Conservation (phyloP, 108 stramenopile genomes). For the Cylindrotheca closterium region DNA sequence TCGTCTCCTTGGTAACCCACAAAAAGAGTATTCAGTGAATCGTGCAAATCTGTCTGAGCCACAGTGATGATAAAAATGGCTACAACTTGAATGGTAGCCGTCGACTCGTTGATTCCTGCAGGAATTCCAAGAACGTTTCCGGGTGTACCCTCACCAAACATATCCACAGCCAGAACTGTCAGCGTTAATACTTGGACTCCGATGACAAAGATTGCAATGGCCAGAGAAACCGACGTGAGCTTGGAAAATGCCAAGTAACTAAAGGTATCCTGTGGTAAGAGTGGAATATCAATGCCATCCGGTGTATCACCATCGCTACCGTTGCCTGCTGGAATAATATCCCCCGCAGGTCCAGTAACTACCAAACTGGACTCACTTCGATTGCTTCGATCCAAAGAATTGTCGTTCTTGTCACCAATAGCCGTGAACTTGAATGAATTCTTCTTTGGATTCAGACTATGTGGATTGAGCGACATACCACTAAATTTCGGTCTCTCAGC, state of each 20-base stretch:
- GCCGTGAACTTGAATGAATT: too few relatives aligned
- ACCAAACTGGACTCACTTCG: too few relatives aligned
- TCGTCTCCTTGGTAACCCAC: neutral
- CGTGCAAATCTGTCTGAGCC: neutral
- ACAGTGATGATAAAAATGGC: neutral
- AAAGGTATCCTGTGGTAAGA: neutral
- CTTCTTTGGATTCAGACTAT: too few relatives aligned
- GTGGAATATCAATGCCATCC: neutral
- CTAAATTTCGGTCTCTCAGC: too few relatives aligned
- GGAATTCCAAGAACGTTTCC: neutral
- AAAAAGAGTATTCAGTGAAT: neutral
- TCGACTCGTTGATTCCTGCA: neutral
- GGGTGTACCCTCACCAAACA: neutral
- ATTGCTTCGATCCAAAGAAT: too few relatives aligned
- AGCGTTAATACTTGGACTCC: neutral
- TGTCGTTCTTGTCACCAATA: too few relatives aligned
- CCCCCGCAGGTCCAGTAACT: too few relatives aligned
- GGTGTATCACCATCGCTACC: neutral
- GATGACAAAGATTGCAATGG: neutral
- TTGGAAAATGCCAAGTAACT: neutral
- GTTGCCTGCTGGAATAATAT: too few relatives aligned
- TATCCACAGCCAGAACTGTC: neutral
- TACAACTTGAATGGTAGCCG: neutral
- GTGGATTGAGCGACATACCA: too few relatives aligned
- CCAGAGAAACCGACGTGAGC: neutral